These are phyloP conservation scores for Gnomoniopsis smithogilvyi DNA, from an alignment of 2,329 filamentous ascomycete species.

Conservation along the genomic window DNA sequence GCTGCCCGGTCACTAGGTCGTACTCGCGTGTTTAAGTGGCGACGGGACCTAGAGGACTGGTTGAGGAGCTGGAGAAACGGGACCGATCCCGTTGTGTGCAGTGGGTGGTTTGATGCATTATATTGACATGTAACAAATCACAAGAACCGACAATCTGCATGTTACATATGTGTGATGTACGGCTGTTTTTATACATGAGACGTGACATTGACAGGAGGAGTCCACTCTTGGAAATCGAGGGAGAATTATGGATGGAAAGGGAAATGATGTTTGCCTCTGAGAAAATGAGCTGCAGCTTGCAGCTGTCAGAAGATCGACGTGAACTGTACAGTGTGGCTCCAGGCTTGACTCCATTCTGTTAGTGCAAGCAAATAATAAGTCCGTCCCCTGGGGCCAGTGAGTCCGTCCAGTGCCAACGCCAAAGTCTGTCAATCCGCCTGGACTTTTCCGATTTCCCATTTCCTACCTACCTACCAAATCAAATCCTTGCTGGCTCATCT, in stretches of 20 bases:
- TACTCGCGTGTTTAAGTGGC: no score
- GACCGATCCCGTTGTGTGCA: background rate
- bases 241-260: background rate
- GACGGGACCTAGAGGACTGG: no score
- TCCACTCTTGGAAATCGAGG: no score
- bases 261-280: no score
- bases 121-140: no score
- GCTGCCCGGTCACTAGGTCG: no score
- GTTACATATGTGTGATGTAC: background rate
- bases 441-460: background rate
- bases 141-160: background rate
- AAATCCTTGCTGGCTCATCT: background rate
- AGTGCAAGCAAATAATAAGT: background rate
- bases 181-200: background rate
- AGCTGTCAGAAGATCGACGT: constrained; percentile 12
- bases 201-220: background rate
- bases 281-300: background rate
- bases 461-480: background rate
- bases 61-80: background rate
- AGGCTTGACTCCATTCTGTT: background rate
- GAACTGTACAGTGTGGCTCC: background rate
- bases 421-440: background rate
- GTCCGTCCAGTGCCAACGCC: background rate
- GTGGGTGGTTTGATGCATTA: background rate
- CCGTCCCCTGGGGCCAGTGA: no score